Base-by-base conservation (phyloP, 2,329 filamentous ascomycete genomes). In the Trichocomaceae sp. region DNA sequence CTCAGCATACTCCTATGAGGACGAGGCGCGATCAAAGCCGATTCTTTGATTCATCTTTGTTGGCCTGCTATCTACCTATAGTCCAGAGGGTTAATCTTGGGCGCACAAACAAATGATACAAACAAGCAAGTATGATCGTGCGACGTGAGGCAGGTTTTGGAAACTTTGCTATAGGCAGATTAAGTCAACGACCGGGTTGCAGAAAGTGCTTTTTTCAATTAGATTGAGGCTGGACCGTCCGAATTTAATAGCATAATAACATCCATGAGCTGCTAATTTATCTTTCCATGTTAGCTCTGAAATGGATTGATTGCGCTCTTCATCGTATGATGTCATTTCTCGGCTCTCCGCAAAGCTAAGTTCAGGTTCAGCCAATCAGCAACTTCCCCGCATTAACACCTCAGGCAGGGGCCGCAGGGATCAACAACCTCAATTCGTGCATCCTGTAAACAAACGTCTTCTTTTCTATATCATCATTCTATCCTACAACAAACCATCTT, bases 141-240 rank as follows among this genome's bases (percentile, higher is more conserved):
- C 19, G 17, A 17, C n/a, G n/a, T 26, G 17, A 54, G 35, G n/a
- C 5, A 31, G 45, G 17, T 39, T 2, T 19, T 54, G n/a, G 48
- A 54, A n/a, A 26, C 15, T 15, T 54, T 54, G 6, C 17, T 54
- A 42, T 54, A 45, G 51, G 35, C 44, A 15, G 45, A 54, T 47
- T 2, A 10, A 13, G 37, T 54, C 20, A 20, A 33, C 19, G 45
- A 48, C 22, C 10, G 41, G 37, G 22, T 13, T n/a, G 51, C 35
- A 15, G 37, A 48, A 17, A n/a, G n/a, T n/a, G 41, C 10, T 4
- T n/a, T 48, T 17, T 48, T 54, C n/a, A 15, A 41, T 10, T 20
- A 53, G 12, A 22, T 19, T 37, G 47, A 6, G 13, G 17, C 22
- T 20, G 35, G 7, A 26, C 4, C 23, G 23, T 8, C 4, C 8